Evolutionary conservation across 2,329 filamentous ascomycete species (phyloP), one percentile per base, ranked within the genome.

Genomic region (Ophiostoma ulmi): DNA sequence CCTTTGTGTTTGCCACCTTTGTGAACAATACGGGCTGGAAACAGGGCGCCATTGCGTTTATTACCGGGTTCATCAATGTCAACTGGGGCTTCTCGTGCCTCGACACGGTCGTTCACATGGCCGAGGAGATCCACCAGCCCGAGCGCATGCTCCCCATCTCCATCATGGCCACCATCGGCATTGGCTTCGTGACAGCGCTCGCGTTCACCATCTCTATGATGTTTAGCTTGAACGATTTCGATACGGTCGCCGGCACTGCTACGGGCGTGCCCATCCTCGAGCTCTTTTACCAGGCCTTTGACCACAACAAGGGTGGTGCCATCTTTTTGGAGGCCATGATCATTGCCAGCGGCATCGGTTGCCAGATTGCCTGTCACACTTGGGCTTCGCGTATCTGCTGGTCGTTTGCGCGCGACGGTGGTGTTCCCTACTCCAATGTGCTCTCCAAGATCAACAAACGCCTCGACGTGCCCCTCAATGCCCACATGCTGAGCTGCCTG

Each of bases 331-430:
- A 81, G 0, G 76, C 79, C 4, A 79, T 87, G 26, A 77, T 86
- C 1, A 78, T 85, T 2, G 76, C 85, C 13, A 81, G 84, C 31
- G 77, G 82, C 4, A 80, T 81, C 1, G 82, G 80, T 35, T 82
- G 81, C 48, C 83, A 81, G 6, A 82, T 86, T 10, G 83, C 83
- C 0, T 83, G 85, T 72, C 81, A 88, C 0, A 85, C 84, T 0
- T 84, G 87, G 0, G 85, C 86, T 0, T 87, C 86, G 0, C 81
- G 86, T 11, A 76, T 84, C 10, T 71, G 81, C 13, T 83, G 69
- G 69, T 76, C 82, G 1, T 83, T 85, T 73, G 83, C 83, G 3
- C 70, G 70, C 68, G 83, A 84, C 72, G 77, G 79, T 7, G 82
- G 82, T 1, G 77, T 83, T 7, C 81, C 81, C 0, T 81, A 78